Evolutionary conservation across 352 stramenopile species (phyloP).

Genomic region (Phytophthora ramorum): DNA sequence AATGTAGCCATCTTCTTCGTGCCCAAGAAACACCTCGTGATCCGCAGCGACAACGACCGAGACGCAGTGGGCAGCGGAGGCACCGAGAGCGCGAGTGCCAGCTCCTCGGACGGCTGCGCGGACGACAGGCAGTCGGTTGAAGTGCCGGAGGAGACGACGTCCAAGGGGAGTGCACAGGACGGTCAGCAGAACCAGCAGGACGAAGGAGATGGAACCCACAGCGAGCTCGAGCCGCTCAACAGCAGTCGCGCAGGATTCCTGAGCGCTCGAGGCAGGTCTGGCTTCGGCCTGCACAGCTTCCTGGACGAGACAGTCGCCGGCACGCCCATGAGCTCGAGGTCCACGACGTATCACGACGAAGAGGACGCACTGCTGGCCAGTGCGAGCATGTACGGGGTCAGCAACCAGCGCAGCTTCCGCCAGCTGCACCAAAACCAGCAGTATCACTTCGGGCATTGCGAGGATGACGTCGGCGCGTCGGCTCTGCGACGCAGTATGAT

Average conservation of each 20-base stretch:
- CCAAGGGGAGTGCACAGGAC: neutral
- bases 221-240: constrained; percentile 36
- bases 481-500: constrained; percentile 45
- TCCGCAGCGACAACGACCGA: constrained; percentile 61
- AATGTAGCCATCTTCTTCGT: constrained; percentile 86
- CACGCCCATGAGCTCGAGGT: constrained; percentile 61
- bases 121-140: constrained; percentile 59
- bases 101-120: constrained; percentile 46
- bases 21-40: constrained; percentile 76
- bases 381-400: constrained; percentile 72
- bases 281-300: constrained; percentile 42
- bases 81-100: constrained; percentile 51
- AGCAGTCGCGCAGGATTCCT: constrained; percentile 35
- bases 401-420: constrained; percentile 69
- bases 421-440: constrained; percentile 82
- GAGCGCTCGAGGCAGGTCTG: constrained; percentile 27
- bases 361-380: constrained; percentile 79
- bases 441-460: constrained; percentile 63
- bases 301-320: constrained; percentile 50
- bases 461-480: constrained; percentile 50
- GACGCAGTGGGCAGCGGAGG: constrained; percentile 35
- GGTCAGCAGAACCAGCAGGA: constrained; percentile 7
- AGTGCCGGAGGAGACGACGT: constrained; percentile 33
- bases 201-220: constrained; percentile 8
- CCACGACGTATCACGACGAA: constrained; percentile 69